Conservation (phyloP, 2,329 filamentous ascomycete species). For the Cercospora brassicicola region DNA sequence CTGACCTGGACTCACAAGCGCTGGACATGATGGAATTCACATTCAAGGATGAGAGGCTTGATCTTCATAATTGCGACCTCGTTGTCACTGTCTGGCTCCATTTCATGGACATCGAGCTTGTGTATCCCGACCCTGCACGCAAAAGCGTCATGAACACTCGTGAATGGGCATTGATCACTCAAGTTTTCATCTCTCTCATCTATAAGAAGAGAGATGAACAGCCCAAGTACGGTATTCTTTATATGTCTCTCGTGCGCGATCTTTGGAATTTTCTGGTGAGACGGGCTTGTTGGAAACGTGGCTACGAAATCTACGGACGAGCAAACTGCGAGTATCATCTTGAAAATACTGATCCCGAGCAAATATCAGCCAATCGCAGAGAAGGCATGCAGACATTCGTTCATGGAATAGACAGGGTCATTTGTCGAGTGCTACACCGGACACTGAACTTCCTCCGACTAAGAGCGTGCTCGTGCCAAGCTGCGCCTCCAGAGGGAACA, state of each 20-base stretch:
- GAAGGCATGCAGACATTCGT: background rate
- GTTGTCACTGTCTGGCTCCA: background rate
- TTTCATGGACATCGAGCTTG: background rate
- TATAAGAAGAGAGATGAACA: background rate
- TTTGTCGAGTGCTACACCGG: background rate
- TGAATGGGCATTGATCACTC: background rate
- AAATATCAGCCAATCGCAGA: background rate
- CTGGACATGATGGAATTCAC: background rate
- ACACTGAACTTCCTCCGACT: background rate
- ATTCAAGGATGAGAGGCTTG: background rate
- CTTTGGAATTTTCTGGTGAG: background rate
- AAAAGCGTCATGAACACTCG: background rate
- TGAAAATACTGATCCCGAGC: background rate
- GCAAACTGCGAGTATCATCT: background rate
- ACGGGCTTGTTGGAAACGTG: background rate
- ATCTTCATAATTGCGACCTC: background rate
- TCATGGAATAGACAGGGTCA: background rate
- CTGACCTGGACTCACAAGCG: background rate
- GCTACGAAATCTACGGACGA: background rate
- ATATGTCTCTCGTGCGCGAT: background rate
- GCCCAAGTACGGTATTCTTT: background rate
- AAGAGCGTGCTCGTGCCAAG: background rate
- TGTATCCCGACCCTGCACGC: background rate
- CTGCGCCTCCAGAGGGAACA: background rate
- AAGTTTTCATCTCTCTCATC: background rate